Conservation (phyloP, 2,329 filamentous ascomycete species). For the Aspergillus texensis region DNA sequence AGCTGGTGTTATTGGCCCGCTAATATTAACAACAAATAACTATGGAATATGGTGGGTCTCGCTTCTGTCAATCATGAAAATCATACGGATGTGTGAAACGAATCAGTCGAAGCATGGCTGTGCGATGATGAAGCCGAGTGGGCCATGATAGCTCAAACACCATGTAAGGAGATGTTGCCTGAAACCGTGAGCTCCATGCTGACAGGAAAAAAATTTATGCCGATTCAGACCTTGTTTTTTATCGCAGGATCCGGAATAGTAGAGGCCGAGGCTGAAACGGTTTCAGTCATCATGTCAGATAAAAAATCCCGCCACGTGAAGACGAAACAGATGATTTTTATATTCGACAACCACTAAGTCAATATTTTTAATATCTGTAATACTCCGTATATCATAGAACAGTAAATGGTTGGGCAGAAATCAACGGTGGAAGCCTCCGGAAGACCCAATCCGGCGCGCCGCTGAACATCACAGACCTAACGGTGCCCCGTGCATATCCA, state of each 20-base stretch:
- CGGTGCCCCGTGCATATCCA: neutral
- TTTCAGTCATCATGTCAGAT: neutral
- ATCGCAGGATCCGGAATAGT: no score
- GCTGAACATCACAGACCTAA: neutral
- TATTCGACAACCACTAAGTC: neutral
- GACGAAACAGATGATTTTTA: neutral
- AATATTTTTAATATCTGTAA: neutral
- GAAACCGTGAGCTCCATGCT: conserved; percentile 1
- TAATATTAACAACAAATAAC: neutral
- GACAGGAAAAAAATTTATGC: neutral
- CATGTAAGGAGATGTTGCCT: conserved; percentile 13
- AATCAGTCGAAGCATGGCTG: conserved; percentile 1
- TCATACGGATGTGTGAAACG: neutral
- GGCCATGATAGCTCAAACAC: neutral
- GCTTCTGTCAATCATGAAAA: conserved; percentile 8
- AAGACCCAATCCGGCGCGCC: neutral
- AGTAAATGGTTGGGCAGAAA: neutral
- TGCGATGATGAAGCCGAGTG: conserved; percentile 1
- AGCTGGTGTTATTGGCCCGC: neutral
- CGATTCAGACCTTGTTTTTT: neutral
- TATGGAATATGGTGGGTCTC: conserved; percentile 2
- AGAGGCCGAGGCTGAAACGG: neutral
- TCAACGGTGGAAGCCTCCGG: neutral
- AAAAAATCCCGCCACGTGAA: neutral
- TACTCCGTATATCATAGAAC: neutral